phyloP scores from a whole-genome alignment of 148 eudicot species.

The Camellia granthamiana region DNA sequence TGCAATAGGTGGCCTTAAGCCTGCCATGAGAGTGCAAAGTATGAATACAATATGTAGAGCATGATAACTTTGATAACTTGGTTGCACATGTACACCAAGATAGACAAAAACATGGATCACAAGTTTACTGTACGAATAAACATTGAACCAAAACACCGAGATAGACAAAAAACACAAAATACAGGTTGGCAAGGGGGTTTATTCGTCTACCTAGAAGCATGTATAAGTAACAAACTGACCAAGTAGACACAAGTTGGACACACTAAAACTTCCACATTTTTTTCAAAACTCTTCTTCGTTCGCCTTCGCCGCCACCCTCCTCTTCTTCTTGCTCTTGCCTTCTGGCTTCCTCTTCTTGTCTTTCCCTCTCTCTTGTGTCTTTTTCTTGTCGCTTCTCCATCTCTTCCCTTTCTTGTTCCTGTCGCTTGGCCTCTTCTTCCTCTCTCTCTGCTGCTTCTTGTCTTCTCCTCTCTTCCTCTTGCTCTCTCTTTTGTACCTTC shows the following conservation, averaged over 20 bases:
- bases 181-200: not conserved
- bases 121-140: too few relatives aligned
- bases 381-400: conserved; percentile 14
- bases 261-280: conserved; percentile 15
- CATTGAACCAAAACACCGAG: too few relatives aligned
- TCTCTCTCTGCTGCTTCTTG: conserved; percentile 27
- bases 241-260: not conserved
- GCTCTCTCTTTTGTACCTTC: conserved; percentile 25
- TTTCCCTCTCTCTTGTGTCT: conserved; percentile 48
- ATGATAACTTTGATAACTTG: too few relatives aligned
- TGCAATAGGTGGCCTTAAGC: too few relatives aligned
- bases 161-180: too few relatives aligned
- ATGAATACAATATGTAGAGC: too few relatives aligned
- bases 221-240: not conserved
- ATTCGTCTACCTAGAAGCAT: conserved; percentile 10
- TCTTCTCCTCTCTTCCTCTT: conserved; percentile 38
- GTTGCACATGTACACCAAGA: too few relatives aligned
- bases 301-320: not conserved
- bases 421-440: conserved; percentile 13
- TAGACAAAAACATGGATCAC: too few relatives aligned
- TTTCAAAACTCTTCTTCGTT: not conserved
- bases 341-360: conserved; percentile 13
- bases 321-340: conserved; percentile 4
- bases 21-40: too few relatives aligned
- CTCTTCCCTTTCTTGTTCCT: conserved; percentile 1